Evolutionary conservation across 306 rosid genomes (phyloP).

Genomic region (Cajanus cajan): DNA sequence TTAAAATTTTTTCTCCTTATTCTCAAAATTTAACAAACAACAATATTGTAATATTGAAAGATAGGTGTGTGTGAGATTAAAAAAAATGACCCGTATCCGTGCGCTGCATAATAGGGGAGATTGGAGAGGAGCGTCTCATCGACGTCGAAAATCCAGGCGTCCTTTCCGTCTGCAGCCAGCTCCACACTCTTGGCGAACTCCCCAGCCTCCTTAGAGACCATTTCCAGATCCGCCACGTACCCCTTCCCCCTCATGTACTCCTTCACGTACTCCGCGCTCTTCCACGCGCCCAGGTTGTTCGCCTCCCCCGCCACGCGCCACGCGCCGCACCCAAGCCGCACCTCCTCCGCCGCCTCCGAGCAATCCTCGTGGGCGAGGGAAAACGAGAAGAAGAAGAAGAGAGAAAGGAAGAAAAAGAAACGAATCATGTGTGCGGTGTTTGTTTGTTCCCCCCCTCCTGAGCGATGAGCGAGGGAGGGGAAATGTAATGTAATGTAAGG

Average conservation of each 20-base stretch:
- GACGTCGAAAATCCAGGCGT: slow-evolving; percentile 84
- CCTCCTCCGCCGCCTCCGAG: slow-evolving; percentile 45
- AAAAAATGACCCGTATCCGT: slow-evolving; percentile 66
- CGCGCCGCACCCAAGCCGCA: slow-evolving; percentile 47
- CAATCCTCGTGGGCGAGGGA: slow-evolving; percentile 59
- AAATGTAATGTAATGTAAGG: neutral
- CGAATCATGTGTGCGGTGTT: neutral
- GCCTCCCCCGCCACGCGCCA: slow-evolving; percentile 91
- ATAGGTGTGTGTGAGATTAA: too few species aligned
- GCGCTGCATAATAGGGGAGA: slow-evolving; percentile 78
- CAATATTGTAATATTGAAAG: too few species aligned
- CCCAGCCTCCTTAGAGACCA: slow-evolving; percentile 61
- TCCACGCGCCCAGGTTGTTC: slow-evolving; percentile 75
- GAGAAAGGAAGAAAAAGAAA: slow-evolving; percentile 24
- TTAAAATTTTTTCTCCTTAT: too few species aligned
- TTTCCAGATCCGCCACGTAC: slow-evolving; percentile 53
- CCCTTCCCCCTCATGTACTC: slow-evolving; percentile 60
- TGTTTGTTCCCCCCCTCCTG: neutral
- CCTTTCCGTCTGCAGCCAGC: slow-evolving; percentile 61
- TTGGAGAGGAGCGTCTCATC: slow-evolving; percentile 90
- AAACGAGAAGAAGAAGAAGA: slow-evolving; percentile 38
- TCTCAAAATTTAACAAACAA: too few species aligned
- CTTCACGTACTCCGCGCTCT: slow-evolving; percentile 62
- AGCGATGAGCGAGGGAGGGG: neutral
- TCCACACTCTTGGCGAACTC: slow-evolving; percentile 52